Conservation (phyloP, 352 stramenopile genomes). For the Elongisporangium prolatum region DNA sequence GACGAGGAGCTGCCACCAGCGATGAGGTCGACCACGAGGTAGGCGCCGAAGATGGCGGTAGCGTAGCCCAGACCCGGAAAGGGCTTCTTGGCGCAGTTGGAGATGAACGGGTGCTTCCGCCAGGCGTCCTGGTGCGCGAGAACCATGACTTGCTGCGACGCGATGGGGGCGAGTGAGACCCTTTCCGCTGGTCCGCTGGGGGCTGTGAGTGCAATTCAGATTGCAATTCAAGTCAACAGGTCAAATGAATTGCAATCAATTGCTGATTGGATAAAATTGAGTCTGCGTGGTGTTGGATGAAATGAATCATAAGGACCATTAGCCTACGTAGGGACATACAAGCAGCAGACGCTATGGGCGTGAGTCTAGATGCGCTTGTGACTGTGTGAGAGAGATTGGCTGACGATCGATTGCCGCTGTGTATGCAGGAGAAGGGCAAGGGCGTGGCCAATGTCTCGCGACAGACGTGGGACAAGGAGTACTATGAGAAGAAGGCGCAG, state of each 20-base stretch:
- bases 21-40: conserved; percentile 66
- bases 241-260: conserved; percentile 15
- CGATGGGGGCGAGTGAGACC: background rate
- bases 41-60: conserved; percentile 74
- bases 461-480: conserved; percentile 75
- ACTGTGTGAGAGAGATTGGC: background rate
- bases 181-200: conserved; percentile 4
- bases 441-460: conserved; percentile 79
- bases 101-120: conserved; percentile 86
- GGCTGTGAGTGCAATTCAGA: conserved; percentile 20
- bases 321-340: background rate
- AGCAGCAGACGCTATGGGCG: background rate
- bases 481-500: conserved; percentile 78
- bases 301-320: background rate
- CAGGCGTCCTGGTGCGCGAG: conserved; percentile 84
- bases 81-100: conserved; percentile 79
- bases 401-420: background rate
- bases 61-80: conserved; percentile 75
- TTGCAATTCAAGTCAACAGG: conserved; percentile 11
- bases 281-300: background rate
- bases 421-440: conserved; percentile 41
- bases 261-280: background rate
- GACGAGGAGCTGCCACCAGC: conserved; percentile 31
- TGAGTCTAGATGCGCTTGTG: background rate
- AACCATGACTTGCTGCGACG: conserved; percentile 50